These are phyloP conservation scores for Candida yuanshanica DNA, from an alignment of 805 yeast genomes.

Conservation along the genomic window DNA sequence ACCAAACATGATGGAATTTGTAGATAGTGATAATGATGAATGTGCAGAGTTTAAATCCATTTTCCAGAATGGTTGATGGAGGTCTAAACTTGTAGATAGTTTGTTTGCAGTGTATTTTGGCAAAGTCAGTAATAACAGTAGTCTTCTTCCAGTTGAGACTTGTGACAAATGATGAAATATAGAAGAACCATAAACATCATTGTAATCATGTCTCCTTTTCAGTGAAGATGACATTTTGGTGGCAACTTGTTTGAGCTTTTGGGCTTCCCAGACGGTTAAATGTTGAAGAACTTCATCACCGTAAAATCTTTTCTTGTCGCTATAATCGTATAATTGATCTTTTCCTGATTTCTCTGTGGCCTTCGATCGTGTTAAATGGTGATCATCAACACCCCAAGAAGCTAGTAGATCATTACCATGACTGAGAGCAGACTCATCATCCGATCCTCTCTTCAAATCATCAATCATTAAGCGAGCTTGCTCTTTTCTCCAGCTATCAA, in stretches of 20 bases:
- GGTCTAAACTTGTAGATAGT: slow-evolving; percentile 1
- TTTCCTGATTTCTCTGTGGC: neutral
- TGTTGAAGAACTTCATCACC: slow-evolving; percentile 22
- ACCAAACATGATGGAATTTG: slow-evolving; percentile 23
- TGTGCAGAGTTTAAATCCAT: slow-evolving; percentile 21
- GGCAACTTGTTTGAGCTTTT: slow-evolving; percentile 21
- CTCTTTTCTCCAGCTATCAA: slow-evolving; percentile 25
- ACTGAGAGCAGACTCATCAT: slow-evolving; percentile 1
- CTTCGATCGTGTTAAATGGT: slow-evolving; percentile 3
- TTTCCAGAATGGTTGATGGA: slow-evolving; percentile 21
- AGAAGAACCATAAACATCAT: slow-evolving; percentile 5
- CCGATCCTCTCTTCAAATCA: slow-evolving; percentile 15
- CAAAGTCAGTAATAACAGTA: slow-evolving; percentile 16
- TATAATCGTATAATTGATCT: slow-evolving; percentile 3
- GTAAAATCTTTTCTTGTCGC: slow-evolving; percentile 17
- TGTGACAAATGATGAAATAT: slow-evolving; percentile 1
- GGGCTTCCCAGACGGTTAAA: slow-evolving; percentile 19
- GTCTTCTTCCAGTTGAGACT: slow-evolving; percentile 12
- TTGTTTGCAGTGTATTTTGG: slow-evolving; percentile 17
- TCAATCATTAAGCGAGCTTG: slow-evolving; percentile 21
- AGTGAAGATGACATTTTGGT: slow-evolving; percentile 20
- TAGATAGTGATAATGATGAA: slow-evolving; percentile 22
- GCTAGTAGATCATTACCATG: slow-evolving; percentile 21
- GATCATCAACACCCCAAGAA: slow-evolving; percentile 31
- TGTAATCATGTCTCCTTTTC: slow-evolving; percentile 5